Base-by-base conservation (phyloP, 2,329 filamentous ascomycete genomes). In the Fusarium sp. region DNA sequence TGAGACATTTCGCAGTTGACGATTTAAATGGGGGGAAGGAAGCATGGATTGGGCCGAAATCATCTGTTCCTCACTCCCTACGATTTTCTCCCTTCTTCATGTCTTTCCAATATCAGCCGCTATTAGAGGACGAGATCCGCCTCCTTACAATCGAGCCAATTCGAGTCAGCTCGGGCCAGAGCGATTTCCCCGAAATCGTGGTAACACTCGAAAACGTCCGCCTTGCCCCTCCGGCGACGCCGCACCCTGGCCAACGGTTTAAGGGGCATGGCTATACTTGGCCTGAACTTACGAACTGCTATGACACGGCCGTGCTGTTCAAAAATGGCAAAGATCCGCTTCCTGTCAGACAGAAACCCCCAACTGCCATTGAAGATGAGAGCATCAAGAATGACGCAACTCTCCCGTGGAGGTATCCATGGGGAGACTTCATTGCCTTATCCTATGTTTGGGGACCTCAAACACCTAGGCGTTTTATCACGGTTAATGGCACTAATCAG, bases 371-470 rank as follows among this genome's bases (percentile, higher is more conserved):
- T n/a, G 7, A 23, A 2, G 13, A 27, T 23, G 23, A 23, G 23
- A 23, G 23, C 23, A 23, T 23, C 23, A 23, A 23, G 23, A 23
- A 23, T 2, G 37, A 44, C 1, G 4, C 3, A 7, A 3, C 2
- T 9, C 4, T 62, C 1, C 37, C 46, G 0, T 62, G 60, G 60
- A n/a, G 47, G 23, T 13, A 53, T 8, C 7, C 34, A 4, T 62
- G 60, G 60, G 60, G 60, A 0, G 60, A 62, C 3, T 62, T 41
- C 1, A 52, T 62, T 3, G 60, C 60, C 0, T 18, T 62, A 0
- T 62, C 60, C 0, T 62, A 62, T 4, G 37, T 16, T 4, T 62
- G 60, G 60, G 13, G 34, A 2, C 7, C 41, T 12, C 8, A 18
- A 15, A n/a, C 13, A 0, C 23, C 34, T 8, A 6, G 10, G 2